phyloP scores from a whole-genome alignment of 768 basidiomycete genomes.

The Leccinum boreale region DNA sequence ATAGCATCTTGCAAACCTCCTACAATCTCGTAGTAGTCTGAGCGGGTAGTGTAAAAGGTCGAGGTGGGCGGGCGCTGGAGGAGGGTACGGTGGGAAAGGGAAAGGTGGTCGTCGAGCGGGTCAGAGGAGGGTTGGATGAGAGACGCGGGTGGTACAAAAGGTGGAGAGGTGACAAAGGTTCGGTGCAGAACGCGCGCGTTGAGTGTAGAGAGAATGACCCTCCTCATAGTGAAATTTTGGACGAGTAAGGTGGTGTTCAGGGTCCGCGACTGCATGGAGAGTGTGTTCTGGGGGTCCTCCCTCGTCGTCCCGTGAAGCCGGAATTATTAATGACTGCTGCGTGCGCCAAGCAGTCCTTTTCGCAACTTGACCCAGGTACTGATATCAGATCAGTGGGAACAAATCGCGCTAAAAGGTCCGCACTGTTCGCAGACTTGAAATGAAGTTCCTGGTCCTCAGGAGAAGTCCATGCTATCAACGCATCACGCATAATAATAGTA shows the following conservation, averaged over 20 bases:
- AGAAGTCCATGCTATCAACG: background rate
- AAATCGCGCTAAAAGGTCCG: background rate
- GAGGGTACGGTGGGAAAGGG: background rate
- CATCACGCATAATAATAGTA: background rate
- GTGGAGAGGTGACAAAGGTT: conserved; percentile 10
- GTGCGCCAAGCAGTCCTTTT: too few species aligned
- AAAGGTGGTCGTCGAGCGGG: conserved; percentile 5
- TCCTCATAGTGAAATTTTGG: conserved; percentile 7
- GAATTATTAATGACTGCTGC: too few species aligned
- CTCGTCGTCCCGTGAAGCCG: too few species aligned
- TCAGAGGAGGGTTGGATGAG: conserved; percentile 6
- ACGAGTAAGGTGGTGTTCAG: conserved; percentile 12
- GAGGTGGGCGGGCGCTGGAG: conserved; percentile 55
- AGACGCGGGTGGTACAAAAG: conserved; percentile 29
- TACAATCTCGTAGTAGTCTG: conserved; percentile 72
- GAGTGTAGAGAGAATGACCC: conserved; percentile 3
- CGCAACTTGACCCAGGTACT: background rate
- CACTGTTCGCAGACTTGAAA: background rate
- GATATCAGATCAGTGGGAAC: background rate
- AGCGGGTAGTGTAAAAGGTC: conserved; percentile 80
- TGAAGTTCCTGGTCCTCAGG: background rate
- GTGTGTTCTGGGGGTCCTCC: conserved; percentile 18
- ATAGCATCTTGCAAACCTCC: conserved; percentile 64
- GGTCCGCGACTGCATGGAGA: conserved; percentile 5
- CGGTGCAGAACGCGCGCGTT: conserved; percentile 10